Percentiles rank a stretch among this genome's conserved stretches.
These are phyloP conservation scores for Tephrocybe sp. DNA, from an alignment of 768 basidiomycete genomes.

Conservation along the genomic window DNA sequence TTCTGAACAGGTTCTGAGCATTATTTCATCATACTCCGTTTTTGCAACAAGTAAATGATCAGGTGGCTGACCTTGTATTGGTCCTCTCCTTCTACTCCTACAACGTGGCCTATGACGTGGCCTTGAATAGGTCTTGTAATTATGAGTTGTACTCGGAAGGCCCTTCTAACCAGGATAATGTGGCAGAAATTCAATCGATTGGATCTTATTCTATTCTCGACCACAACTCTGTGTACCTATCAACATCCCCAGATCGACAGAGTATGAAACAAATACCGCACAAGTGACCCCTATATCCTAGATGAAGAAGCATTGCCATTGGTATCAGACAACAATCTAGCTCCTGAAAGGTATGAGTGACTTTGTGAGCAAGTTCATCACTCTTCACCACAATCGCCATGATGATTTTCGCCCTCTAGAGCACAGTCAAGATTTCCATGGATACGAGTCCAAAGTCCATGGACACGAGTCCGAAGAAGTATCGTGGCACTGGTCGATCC, in stretches of 20 bases:
- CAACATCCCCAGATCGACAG: not conserved
- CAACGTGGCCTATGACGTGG: not conserved
- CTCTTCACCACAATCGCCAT: not conserved
- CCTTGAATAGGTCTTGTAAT: no score
- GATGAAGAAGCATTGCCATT: not conserved
- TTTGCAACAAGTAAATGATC: conserved; percentile 4
- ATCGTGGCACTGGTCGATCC: no score
- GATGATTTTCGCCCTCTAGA: not conserved
- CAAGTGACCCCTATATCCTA: not conserved
- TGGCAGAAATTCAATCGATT: no score
- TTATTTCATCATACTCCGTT: not conserved
- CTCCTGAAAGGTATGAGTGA: not conserved
- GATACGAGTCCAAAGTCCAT: no score
- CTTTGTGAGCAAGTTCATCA: not conserved
- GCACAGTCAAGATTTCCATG: not conserved
- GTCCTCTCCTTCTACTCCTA: not conserved
- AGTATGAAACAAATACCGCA: not conserved
- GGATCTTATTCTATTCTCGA: no score
- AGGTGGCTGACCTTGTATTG: not conserved
- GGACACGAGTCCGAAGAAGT: no score
- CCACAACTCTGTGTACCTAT: not conserved
- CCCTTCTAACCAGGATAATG: no score
- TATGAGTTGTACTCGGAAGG: no score
- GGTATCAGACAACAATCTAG: not conserved
- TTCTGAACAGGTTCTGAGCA: not conserved